Conservation (phyloP, 73 alveolate species). For the Strombidium stylifer region DNA sequence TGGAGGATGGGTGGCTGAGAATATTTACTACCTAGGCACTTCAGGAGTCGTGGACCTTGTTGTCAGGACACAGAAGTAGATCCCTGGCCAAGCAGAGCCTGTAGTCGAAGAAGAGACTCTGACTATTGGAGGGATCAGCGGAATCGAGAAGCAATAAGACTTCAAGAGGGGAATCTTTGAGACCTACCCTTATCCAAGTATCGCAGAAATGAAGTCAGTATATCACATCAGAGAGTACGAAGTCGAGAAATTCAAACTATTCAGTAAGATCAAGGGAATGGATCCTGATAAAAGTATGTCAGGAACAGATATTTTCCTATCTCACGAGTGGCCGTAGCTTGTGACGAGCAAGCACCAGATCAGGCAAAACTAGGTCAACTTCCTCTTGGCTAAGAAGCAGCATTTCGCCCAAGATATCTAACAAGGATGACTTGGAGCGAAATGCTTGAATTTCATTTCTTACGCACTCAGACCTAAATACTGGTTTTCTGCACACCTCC, state of each 20-base stretch:
- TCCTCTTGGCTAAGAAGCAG: slow-evolving; percentile 44
- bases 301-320: slow-evolving; percentile 77
- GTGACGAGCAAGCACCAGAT: slow-evolving; percentile 33
- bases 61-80: too few species aligned
- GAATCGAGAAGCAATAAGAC: slow-evolving; percentile 84
- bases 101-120: slow-evolving; percentile 53
- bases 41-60: slow-evolving; percentile 74
- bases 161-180: slow-evolving; percentile 77
- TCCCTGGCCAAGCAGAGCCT: too few species aligned
- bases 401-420: slow-evolving; percentile 48
- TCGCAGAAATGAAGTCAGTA: slow-evolving; percentile 64
- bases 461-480: slow-evolving; percentile 54
- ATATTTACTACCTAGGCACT: slow-evolving; percentile 88
- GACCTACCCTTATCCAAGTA: slow-evolving; percentile 59
- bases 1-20: slow-evolving; percentile 97
- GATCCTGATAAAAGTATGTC: slow-evolving; percentile 35
- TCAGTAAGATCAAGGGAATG: slow-evolving; percentile 14
- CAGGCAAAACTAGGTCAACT: slow-evolving; percentile 43
- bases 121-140: slow-evolving; percentile 92
- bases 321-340: slow-evolving; percentile 96
- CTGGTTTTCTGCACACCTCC: slow-evolving; percentile 79
- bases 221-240: slow-evolving; percentile 89
- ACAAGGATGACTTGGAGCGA: slow-evolving; percentile 47
- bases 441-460: slow-evolving; percentile 27
- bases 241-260: slow-evolving; percentile 56